Base-by-base conservation (phyloP, 768 basidiomycete genomes). In the Boletus sp. region DNA sequence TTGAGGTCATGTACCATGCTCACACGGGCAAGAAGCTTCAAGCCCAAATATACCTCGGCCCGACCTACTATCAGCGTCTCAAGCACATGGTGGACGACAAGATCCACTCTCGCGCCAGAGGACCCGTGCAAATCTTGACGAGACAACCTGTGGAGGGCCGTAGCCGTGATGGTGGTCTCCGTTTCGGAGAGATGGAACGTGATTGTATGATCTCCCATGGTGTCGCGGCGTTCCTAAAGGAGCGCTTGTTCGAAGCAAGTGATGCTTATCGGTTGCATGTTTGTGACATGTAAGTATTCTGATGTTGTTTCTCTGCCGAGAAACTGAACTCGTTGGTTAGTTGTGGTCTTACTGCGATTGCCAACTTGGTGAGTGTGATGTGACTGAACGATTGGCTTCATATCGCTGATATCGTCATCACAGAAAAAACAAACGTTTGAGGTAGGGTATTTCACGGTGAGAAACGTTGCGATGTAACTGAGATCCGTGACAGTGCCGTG, bases 11-110 rank as follows among this genome's bases (percentile, higher is more conserved):
- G 93, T 97, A 94, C 72, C 96, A 99, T 64, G 97, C 97, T 5
- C 97, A 98, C 71, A 97, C 96, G 1, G 97, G 96, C n/a, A 85
- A 86, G 55, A 99, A 99, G 71, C 83, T 99, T 2, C 95, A 98
- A 71, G 97, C 97, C 9, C 97, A 99, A 70, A 86, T 99, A 12
- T 99, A 98, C 74, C 88, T 99, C 59, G 97, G 97, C 6, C 97
- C 97, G 15, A 99, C 97, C 5, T 99, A 99, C 73, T 99, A 99
- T 73, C 96, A 99, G 73, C 89, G 96, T 37, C 79, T 98, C 63
- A 98, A 98, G 78, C 97, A 99, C 76, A 99, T 99, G 96, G 97
- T 99, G 45, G 95, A 98, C 72, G 97, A 99, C 76, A 99, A 99
- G 79, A 99, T 98, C 52, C 97, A 99, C 75, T 96, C 97, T 30